phyloP scores from a whole-genome alignment of 2,329 filamentous ascomycete species.

The Xylaria sp. region DNA sequence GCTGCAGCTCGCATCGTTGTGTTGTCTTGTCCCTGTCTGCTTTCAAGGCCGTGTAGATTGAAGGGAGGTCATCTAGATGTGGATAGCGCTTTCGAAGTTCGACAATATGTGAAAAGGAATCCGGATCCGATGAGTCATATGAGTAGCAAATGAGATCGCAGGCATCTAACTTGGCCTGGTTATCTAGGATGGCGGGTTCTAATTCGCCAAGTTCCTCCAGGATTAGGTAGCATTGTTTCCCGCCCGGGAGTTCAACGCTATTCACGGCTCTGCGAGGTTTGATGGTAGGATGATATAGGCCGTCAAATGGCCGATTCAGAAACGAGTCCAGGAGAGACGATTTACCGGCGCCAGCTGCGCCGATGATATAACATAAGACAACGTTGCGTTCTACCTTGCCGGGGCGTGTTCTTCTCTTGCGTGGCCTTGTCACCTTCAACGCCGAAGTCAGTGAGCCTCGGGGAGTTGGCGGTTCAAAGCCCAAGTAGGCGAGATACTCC shows the following conservation, averaged over 20 bases:
- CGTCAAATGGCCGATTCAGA: slow-evolving; percentile 85
- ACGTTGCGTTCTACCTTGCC: slow-evolving; percentile 94
- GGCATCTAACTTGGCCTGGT: slow-evolving; percentile 86
- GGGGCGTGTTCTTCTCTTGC: slow-evolving; percentile 83
- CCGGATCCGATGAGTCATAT: slow-evolving; percentile 96
- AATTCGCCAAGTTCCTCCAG: slow-evolving; percentile 94
- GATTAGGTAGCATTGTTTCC: slow-evolving; percentile 97
- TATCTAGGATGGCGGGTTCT: slow-evolving; percentile 95
- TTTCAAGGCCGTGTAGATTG: slow-evolving; percentile 92
- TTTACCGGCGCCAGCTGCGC: slow-evolving; percentile 87
- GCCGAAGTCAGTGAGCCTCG: slow-evolving; percentile 83
- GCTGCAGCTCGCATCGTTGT: slow-evolving; percentile 90
- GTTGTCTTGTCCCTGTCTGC: slow-evolving; percentile 96
- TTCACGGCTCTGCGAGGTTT: slow-evolving; percentile 94
- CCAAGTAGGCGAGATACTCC: slow-evolving; percentile 94
- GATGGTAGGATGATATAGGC: slow-evolving; percentile 91
- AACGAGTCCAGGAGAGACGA: slow-evolving; percentile 92
- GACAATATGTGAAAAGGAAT: slow-evolving; percentile 93
- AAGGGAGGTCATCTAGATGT: slow-evolving; percentile 87
- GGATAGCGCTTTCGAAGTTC: slow-evolving; percentile 81
- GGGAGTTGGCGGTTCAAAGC: slow-evolving; percentile 85
- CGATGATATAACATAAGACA: slow-evolving; percentile 91
- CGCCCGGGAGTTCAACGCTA: slow-evolving; percentile 93
- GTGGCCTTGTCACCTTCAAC: slow-evolving; percentile 90
- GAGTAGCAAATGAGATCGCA: slow-evolving; percentile 96